Base-by-base conservation (phyloP, 495 filamentous ascomycete species). In the Aspergillus funiculosus region DNA sequence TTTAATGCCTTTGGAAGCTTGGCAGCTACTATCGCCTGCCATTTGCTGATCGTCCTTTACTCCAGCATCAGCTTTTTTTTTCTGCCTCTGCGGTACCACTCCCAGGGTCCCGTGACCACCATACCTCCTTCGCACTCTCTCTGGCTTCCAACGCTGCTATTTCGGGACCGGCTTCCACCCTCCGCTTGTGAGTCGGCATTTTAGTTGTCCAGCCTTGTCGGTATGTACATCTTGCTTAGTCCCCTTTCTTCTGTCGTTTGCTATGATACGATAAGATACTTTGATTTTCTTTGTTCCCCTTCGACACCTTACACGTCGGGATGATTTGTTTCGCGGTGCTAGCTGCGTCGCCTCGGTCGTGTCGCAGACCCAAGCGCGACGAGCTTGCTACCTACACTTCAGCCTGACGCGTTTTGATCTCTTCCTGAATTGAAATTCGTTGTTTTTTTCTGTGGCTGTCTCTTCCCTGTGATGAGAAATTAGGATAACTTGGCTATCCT, bases 171-270 rank as follows among this genome's bases (percentile, higher is more conserved):
- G 64, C 58, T 50, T 62, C 59, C 59, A 63, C 61, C 62, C 54
- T 60, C 63, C 63, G 61, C 57, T 66, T 62, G 62, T 59, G 61
- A 69, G 60, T 68, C 64, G 68, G 68, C 63, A 68, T 66, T 64
- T 63, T 62, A 63, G 59, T 64, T 54, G 56, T 64, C 66, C 66
- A 71, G 57, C 65, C 65, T 71, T 66, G 63, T 73, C 67, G 66
- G 69, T 73, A 73, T 64, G 69, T 73, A 64, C 44, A 52, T 56
- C 35, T 45, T 50, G 42, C 35, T 24, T 54, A 36, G 48, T 43
- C 27, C 20, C 43, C 38, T 11, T 35, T 28, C 28, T 40, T 20
- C 22, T 37, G 36, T 37, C 37, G 15, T 37, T 39, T 54, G 32
- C 5, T 46, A 25, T 35, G 22, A 28, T 8, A n/a, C 21, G 10